Evolutionary conservation across 2,329 filamentous ascomycete species (phyloP).

Genomic region (Verticillium albo-atrum): DNA sequence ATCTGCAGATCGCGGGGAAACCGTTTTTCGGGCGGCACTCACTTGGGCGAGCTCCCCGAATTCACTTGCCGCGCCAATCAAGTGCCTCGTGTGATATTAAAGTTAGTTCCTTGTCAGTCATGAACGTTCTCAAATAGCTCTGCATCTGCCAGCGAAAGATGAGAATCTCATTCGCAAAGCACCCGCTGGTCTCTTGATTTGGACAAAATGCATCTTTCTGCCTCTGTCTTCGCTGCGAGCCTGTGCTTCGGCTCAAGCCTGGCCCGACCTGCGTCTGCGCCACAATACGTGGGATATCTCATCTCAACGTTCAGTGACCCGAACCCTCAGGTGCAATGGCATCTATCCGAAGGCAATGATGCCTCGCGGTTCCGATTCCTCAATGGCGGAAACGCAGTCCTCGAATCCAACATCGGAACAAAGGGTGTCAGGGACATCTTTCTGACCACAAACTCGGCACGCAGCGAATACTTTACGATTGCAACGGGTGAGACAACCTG

Average conservation of each 20-base stretch:
- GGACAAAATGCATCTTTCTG: not conserved
- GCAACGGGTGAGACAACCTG: no score
- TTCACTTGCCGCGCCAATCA: not conserved
- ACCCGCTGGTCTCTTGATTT: not conserved
- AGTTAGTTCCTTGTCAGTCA: no score
- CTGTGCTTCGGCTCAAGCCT: not conserved
- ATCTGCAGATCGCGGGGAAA: not conserved
- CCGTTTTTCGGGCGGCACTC: not conserved
- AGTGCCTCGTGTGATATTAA: no score
- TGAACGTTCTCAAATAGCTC: not conserved
- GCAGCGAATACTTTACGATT: slow-evolving; percentile 28
- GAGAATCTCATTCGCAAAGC: not conserved
- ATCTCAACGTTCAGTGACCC: slow-evolving; percentile 30
- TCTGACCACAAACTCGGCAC: slow-evolving; percentile 24
- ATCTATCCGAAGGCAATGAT: slow-evolving; percentile 26
- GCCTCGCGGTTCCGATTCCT: slow-evolving; percentile 25
- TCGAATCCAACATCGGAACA: slow-evolving; percentile 27
- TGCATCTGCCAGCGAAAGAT: not conserved
- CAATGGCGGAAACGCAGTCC: slow-evolving; percentile 24
- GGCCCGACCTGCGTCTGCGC: not conserved
- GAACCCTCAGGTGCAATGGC: slow-evolving; percentile 24
- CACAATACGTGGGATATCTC: slow-evolving; percentile 26
- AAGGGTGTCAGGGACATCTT: slow-evolving; percentile 29
- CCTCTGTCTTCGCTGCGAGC: not conserved
- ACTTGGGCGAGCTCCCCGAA: no score